These are phyloP conservation scores for Termitomyces sp. DNA, from an alignment of 768 basidiomycete species.

Conservation along the genomic window DNA sequence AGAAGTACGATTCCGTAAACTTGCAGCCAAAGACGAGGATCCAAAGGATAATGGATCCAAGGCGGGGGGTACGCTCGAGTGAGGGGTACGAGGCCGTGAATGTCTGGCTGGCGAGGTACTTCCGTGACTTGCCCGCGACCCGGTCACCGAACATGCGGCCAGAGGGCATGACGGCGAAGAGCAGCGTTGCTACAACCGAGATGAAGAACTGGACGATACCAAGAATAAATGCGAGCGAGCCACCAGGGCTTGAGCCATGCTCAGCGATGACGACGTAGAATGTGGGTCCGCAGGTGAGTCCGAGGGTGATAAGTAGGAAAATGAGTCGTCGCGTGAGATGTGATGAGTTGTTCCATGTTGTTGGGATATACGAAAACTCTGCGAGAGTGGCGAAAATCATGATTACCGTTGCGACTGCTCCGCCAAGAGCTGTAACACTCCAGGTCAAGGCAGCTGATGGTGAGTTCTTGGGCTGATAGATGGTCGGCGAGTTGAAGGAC, in stretches of 20 bases:
- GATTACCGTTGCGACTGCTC: constrained; percentile 92
- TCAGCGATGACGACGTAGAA: constrained; percentile 92
- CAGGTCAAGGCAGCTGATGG: constrained; percentile 79
- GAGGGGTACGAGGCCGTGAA: constrained; percentile 94
- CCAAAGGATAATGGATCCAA: constrained; percentile 84
- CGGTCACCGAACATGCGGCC: constrained; percentile 99
- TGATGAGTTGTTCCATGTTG: constrained; percentile 98
- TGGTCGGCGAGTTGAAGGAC: constrained; percentile 83
- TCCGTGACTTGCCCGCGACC: constrained; percentile 91
- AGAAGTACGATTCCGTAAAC: constrained; percentile 96
- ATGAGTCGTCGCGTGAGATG: constrained; percentile 89
- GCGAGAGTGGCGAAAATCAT: constrained; percentile 93
- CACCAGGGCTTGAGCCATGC: constrained; percentile 44
- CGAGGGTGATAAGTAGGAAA: constrained; percentile 89
- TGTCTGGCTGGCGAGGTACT: constrained; percentile 97
- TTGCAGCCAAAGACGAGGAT: constrained; percentile 94
- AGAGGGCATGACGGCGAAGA: constrained; percentile 91
- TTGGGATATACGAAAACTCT: constrained; percentile 97
- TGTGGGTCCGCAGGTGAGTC: constrained; percentile 87
- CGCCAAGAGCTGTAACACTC: constrained; percentile 93
- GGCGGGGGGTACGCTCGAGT: constrained; percentile 58
- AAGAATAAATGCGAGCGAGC: constrained; percentile 82
- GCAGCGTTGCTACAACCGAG: constrained; percentile 77
- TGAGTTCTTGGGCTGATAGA: constrained; percentile 66
- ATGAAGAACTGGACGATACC: constrained; percentile 97